Evolutionary conservation across 1,284 basidiomycete genomes (phyloP).

Genomic region (Ganoderma multipileum): DNA sequence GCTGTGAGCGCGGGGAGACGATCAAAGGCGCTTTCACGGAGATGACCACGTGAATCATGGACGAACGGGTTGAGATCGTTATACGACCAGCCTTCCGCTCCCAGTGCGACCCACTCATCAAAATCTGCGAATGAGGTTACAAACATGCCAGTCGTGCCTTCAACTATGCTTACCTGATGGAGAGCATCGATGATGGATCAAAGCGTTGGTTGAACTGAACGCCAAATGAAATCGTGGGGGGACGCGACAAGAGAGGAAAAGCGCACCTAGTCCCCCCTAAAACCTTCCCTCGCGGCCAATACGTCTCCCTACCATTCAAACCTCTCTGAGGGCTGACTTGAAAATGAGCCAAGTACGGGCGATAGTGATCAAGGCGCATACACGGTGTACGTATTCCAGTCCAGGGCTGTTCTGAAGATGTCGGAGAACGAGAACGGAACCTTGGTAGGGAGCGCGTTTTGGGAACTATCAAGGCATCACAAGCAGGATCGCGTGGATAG

Average conservation of each 20-base stretch:
- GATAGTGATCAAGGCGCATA: not conserved
- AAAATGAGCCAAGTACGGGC: no score
- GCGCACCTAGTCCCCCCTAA: constrained; percentile 31
- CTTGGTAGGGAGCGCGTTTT: not conserved
- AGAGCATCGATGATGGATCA: constrained; percentile 31
- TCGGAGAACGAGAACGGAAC: not conserved
- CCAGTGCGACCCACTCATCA: constrained; percentile 46
- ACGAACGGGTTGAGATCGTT: constrained; percentile 41
- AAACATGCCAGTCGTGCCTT: not conserved
- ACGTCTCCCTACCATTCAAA: constrained; percentile 23
- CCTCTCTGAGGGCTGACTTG: constrained; percentile 24
- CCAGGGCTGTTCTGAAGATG: not conserved
- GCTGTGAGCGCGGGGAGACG: constrained; percentile 21
- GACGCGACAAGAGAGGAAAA: not conserved
- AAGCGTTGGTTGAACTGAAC: constrained; percentile 27
- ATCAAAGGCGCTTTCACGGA: not conserved
- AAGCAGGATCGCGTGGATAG: not conserved
- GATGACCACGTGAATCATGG: not conserved
- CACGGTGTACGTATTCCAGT: not conserved
- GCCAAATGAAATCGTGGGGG: not conserved
- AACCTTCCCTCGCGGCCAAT: constrained; percentile 29
- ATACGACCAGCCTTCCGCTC: constrained; percentile 47
- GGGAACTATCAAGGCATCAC: no score
- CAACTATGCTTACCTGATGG: constrained; percentile 22
- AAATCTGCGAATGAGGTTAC: constrained; percentile 40